Conservation (phyloP, 2,329 filamentous ascomycete species). For the Exophiala alcalophila region DNA sequence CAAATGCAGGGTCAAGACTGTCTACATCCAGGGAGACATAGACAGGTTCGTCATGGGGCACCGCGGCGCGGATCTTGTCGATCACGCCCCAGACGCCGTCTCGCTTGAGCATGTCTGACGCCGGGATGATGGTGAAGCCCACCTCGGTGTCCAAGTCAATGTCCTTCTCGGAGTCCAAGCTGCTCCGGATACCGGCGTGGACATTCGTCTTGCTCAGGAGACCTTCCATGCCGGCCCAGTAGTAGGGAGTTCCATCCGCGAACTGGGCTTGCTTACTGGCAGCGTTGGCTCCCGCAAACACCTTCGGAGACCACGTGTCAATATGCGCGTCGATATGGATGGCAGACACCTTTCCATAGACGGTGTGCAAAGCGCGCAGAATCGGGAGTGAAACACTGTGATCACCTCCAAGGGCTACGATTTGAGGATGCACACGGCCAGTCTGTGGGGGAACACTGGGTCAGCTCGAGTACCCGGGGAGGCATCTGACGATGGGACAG, state of each 20-base stretch:
- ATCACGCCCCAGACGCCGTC: conserved; percentile 14
- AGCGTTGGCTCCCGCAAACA: conserved; percentile 14
- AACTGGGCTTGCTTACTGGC: conserved; percentile 14
- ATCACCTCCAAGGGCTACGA: conserved; percentile 16
- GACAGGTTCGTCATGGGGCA: conserved; percentile 9
- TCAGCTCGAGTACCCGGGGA: neutral
- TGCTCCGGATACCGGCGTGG: conserved; percentile 15
- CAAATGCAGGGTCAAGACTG: conserved; percentile 12
- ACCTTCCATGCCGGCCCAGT: conserved; percentile 15
- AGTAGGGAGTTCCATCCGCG: conserved; percentile 16
- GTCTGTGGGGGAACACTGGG: conserved; percentile 1
- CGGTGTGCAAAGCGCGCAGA: conserved; percentile 10
- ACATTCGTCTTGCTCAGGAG: conserved; percentile 4
- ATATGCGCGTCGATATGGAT: conserved; percentile 20
- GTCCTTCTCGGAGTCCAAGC: conserved; percentile 7
- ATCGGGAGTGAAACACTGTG: conserved; percentile 17
- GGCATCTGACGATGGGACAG: neutral
- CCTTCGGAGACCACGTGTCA: conserved; percentile 18
- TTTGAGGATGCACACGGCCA: conserved; percentile 10
- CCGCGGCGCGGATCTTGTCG: conserved; percentile 8
- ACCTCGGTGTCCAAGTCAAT: conserved; percentile 6
- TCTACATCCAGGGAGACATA: conserved; percentile 20
- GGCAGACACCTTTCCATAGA: conserved; percentile 13
- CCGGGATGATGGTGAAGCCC: conserved; percentile 14
- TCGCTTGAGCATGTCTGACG: conserved; percentile 10